Evolutionary conservation across 2,329 filamentous ascomycete species (phyloP).

Genomic region (Zarea fungicola): DNA sequence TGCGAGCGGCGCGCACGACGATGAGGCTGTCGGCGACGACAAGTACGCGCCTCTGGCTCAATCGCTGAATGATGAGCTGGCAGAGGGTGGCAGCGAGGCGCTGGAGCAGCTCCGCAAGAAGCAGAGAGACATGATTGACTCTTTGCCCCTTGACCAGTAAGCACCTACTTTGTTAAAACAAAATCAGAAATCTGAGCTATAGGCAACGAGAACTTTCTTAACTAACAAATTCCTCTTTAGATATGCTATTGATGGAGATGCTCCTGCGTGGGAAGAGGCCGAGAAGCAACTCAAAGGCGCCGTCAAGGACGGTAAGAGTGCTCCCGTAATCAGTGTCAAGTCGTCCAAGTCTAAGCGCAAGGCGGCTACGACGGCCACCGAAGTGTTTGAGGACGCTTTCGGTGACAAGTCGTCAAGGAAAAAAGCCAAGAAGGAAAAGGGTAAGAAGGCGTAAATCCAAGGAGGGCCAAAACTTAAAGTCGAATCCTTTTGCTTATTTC

Average conservation of each 20-base stretch:
- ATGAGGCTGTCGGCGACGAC: slow-evolving; percentile 58
- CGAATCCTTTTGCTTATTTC: not conserved
- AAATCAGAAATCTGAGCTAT: not conserved
- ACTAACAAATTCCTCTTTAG: slow-evolving; percentile 27
- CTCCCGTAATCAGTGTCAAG: slow-evolving; percentile 78
- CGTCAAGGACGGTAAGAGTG: slow-evolving; percentile 48
- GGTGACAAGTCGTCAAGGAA: slow-evolving; percentile 52
- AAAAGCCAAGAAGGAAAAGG: slow-evolving; percentile 40
- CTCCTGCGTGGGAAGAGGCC: slow-evolving; percentile 59
- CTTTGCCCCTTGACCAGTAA: slow-evolving; percentile 73
- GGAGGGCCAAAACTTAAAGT: not conserved
- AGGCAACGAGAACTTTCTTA: not conserved
- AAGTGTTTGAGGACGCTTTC: slow-evolving; percentile 58
- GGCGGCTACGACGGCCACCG: slow-evolving; percentile 52
- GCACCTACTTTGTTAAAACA: slow-evolving; percentile 10
- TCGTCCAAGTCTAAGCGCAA: slow-evolving; percentile 73
- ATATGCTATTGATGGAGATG: slow-evolving; percentile 60
- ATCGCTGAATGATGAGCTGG: slow-evolving; percentile 73
- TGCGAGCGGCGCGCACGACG: slow-evolving; percentile 61
- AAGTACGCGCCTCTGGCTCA: slow-evolving; percentile 67
- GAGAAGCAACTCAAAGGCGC: slow-evolving; percentile 68
- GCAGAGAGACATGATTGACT: slow-evolving; percentile 84
- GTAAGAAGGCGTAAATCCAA: slow-evolving; percentile 24
- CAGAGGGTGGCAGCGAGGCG: slow-evolving; percentile 75
- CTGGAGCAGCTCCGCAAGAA: slow-evolving; percentile 67